phyloP scores from a whole-genome alignment of 2,329 filamentous ascomycete species.

The Ascochyta lentis region DNA sequence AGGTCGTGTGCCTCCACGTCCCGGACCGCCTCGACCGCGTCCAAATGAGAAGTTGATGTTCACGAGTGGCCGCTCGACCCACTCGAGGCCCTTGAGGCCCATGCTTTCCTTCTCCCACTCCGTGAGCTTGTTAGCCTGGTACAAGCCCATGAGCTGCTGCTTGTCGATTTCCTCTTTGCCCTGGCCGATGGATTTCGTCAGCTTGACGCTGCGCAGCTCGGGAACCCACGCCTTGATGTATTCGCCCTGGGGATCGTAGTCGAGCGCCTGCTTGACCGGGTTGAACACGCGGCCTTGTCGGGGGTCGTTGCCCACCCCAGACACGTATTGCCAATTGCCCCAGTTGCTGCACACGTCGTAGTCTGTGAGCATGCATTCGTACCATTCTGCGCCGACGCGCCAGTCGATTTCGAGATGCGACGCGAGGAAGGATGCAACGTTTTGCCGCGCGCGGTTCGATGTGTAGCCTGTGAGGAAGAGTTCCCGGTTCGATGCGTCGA shows the following conservation, averaged over 20 bases:
- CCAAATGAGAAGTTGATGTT: constrained; percentile 47
- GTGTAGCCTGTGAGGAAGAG: constrained; percentile 79
- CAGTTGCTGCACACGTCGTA: constrained; percentile 80
- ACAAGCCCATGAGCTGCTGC: constrained; percentile 63
- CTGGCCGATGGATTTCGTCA: constrained; percentile 27
- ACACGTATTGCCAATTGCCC: constrained; percentile 84
- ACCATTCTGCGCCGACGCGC: constrained; percentile 83
- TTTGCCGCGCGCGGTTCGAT: constrained; percentile 76
- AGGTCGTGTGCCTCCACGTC: constrained; percentile 11
- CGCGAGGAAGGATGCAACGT: constrained; percentile 75
- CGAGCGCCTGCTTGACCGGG: constrained; percentile 78
- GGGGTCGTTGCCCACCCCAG: constrained; percentile 81
- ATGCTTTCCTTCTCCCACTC: constrained; percentile 63
- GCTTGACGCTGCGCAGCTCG: constrained; percentile 64
- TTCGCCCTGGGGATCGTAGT: constrained; percentile 73
- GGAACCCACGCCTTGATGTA: constrained; percentile 78
- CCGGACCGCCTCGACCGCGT: constrained; percentile 29
- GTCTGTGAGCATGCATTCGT: constrained; percentile 75
- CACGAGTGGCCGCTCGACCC: constrained; percentile 67
- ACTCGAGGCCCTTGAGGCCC: constrained; percentile 64
- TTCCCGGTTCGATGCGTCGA: constrained; percentile 79
- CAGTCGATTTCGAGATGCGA: constrained; percentile 80
- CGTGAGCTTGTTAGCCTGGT: constrained; percentile 72
- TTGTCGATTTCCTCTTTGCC: constrained; percentile 41
- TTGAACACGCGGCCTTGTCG: constrained; percentile 78